Conservation (phyloP, 805 yeast genomes). For the Yarrowia divulgata region DNA sequence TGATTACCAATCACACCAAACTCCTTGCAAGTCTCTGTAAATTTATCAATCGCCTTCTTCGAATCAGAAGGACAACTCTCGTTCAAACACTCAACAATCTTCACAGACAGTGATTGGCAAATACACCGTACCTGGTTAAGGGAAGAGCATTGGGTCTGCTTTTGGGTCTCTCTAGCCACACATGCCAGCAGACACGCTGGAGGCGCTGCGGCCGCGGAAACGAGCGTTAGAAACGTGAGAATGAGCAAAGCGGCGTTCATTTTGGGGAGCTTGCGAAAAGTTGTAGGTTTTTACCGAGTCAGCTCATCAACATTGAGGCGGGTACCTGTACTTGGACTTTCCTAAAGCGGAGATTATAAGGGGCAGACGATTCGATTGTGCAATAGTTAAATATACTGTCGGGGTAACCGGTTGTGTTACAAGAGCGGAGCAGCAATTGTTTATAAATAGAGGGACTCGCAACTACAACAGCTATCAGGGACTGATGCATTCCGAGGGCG, state of each 20-base stretch:
- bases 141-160: background rate
- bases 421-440: no score
- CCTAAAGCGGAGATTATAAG: no score
- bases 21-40: background rate
- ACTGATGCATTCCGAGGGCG: no score
- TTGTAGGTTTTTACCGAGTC: no score
- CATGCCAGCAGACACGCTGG: constrained; percentile 22
- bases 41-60: background rate
- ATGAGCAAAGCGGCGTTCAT: background rate
- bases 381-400: no score
- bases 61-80: background rate
- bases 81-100: background rate
- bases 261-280: no score
- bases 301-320: no score
- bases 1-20: background rate
- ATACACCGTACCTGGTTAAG: constrained; percentile 10
- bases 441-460: no score
- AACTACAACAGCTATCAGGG: no score
- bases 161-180: background rate
- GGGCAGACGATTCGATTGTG: no score
- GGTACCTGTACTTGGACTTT: no score
- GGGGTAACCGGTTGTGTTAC: no score
- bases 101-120: background rate
- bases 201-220: background rate
- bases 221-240: background rate